Evolutionary conservation across 148 eudicot genomes (phyloP), one percentile per base, ranked within the genome.

Genomic region (Vaccinium corymbosum): DNA sequence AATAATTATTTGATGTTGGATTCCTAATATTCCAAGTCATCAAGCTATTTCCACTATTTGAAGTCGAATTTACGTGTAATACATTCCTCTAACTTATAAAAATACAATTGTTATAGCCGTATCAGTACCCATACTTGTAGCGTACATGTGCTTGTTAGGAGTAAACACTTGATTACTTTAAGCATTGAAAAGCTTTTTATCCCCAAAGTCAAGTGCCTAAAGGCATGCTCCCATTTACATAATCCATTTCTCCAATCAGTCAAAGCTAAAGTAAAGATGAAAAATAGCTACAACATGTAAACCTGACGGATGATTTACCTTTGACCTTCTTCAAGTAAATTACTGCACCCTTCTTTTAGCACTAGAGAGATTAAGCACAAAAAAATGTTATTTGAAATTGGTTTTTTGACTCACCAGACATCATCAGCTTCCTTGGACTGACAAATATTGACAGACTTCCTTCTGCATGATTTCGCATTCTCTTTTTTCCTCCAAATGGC

Each of bases 401-500:
- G 72, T 25, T 29, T 25, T 66, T 29, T 4, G 35, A 66, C 72
- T 38, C 80, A 88, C 89, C 87, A 88, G 82, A 88, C 89, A 80
- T 88, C 82, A n/a, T 88, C 83, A 27, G 83, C 51, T 62, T 82
- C 53, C 4, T 74, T 20, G 25, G 80, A 4, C 74, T 75, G 16
- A 50, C 89, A 87, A 64, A 87, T 57, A 9, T 66, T 61, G 38
- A 32, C 80, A 52, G 87, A 78, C 46, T 79, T 62, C 71, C 73
- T 80, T 71, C 56, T 16, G 57, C 89, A 87, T 46, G 81, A 81
- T 9, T 80, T 68, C 2, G 72, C 70, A 76, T 87, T 74, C 9
- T 52, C 48, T 51, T 83, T 35, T 80, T 85, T 87, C 78, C 79
- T 80, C 89, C 89, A 87, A 27, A 87, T 79, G 12, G 89, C 89